Conservation (phyloP, 805 yeast genomes). For the Saccharomycopsis fodiens region DNA sequence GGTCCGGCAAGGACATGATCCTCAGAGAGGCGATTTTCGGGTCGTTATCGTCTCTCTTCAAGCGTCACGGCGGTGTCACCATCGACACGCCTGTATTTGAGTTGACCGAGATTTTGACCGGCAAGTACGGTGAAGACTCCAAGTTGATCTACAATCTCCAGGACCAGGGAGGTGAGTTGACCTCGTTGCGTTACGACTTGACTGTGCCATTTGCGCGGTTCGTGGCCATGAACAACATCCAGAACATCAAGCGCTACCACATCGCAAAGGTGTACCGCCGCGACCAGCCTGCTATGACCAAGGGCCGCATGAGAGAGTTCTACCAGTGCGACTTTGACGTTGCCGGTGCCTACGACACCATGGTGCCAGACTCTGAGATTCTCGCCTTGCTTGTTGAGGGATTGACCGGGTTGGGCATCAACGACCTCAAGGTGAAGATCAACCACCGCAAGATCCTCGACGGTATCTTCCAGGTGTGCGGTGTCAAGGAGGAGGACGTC, state of each 20-base stretch:
- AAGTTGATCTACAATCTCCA: constrained; percentile 91
- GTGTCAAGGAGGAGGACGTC: constrained; percentile 89
- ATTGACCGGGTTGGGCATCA: constrained; percentile 71
- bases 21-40: constrained; percentile 82
- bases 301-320: constrained; percentile 99
- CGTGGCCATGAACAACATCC: constrained; percentile 91
- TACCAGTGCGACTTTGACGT: constrained; percentile 98
- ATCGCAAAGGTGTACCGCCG: constrained; percentile 98
- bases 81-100: constrained; percentile 98
- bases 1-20: constrained; percentile 98
- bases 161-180: constrained; percentile 98
- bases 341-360: constrained; percentile 86
- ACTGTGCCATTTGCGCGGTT: constrained; percentile 98
- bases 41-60: constrained; percentile 66
- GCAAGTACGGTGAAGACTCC: constrained; percentile 98
- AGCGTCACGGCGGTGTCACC: constrained; percentile 96
- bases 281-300: constrained; percentile 99
- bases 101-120: constrained; percentile 87
- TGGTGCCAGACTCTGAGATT: constrained; percentile 96
- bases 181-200: constrained; percentile 90
- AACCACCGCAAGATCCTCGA: constrained; percentile 95
- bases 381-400: constrained; percentile 81
- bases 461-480: constrained; percentile 92
- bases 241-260: constrained; percentile 87
- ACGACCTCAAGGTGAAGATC: constrained; percentile 83